Conservation (phyloP, 306 rosid genomes). For the Malus fusca region DNA sequence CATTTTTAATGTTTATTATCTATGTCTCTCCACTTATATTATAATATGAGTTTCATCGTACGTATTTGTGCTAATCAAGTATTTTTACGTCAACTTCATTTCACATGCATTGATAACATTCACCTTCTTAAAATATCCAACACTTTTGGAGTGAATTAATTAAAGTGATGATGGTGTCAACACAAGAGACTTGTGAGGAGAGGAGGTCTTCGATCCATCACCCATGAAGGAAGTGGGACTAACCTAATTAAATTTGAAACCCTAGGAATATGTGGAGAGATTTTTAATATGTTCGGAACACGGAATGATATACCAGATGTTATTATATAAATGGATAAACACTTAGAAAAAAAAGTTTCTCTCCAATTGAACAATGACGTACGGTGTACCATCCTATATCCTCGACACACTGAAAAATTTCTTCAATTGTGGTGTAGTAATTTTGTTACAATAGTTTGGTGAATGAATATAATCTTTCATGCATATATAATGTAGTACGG, state of each 20-base stretch:
- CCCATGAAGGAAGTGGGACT: not conserved
- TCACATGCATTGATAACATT: not conserved
- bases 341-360: too few relatives aligned
- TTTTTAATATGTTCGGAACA: too few relatives aligned
- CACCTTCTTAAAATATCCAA: not conserved
- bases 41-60: too few relatives aligned
- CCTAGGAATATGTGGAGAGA: not conserved
- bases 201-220: not conserved
- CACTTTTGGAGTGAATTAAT: not conserved
- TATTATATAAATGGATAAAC: too few relatives aligned
- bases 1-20: too few relatives aligned
- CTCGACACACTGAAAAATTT: too few relatives aligned
- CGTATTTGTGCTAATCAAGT: not conserved
- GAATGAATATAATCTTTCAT: not conserved
- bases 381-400: rapidly evolving
- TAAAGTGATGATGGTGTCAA: not conserved
- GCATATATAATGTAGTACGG: not conserved
- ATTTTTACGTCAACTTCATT: too few relatives aligned
- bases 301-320: rapidly evolving
- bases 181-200: not conserved
- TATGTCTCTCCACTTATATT: too few relatives aligned
- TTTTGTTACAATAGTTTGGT: not conserved
- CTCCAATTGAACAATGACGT: too few relatives aligned
- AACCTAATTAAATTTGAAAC: not conserved
- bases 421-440: not conserved